Evolutionary conservation across 1,284 basidiomycete species (phyloP).

Genomic region (Coniferiporia weirii): DNA sequence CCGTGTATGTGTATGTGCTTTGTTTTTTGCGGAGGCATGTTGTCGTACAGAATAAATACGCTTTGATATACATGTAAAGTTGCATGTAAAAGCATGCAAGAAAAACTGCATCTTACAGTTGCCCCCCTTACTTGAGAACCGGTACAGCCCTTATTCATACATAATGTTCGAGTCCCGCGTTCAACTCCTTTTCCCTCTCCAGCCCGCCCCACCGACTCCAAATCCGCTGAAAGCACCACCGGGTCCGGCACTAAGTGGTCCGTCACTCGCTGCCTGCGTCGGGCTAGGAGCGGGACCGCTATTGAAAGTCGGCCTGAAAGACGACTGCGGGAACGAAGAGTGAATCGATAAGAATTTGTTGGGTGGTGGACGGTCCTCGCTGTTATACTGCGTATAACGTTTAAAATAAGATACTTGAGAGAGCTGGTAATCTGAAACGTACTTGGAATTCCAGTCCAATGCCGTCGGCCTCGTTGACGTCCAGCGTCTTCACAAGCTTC

Average conservation of each 20-base stretch:
- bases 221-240: conserved; percentile 47
- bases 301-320: conserved; percentile 59
- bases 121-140: neutral
- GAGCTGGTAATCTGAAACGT: conserved; percentile 20
- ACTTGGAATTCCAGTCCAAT: conserved; percentile 90
- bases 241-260: conserved; percentile 17
- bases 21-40: too few relatives aligned
- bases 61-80: too few relatives aligned
- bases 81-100: too few relatives aligned
- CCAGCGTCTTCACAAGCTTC: conserved; percentile 75
- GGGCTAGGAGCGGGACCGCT: conserved; percentile 25
- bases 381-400: conserved; percentile 55
- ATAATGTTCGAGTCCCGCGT: conserved; percentile 30
- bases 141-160: neutral
- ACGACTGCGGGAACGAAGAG: conserved; percentile 50
- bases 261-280: conserved; percentile 6
- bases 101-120: neutral
- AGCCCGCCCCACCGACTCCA: conserved; percentile 35
- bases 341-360: conserved; percentile 81
- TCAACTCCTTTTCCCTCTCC: conserved; percentile 23
- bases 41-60: too few relatives aligned
- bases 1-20: too few relatives aligned
- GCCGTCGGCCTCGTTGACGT: conserved; percentile 70
- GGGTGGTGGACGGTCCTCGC: conserved; percentile 69
- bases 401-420: conserved; percentile 1